A percentile compares a stretch with the other conserved stretches of the same genome.
phyloP scores from a whole-genome alignment of 2,329 filamentous ascomycete genomes.

The Zalaria obscura region DNA sequence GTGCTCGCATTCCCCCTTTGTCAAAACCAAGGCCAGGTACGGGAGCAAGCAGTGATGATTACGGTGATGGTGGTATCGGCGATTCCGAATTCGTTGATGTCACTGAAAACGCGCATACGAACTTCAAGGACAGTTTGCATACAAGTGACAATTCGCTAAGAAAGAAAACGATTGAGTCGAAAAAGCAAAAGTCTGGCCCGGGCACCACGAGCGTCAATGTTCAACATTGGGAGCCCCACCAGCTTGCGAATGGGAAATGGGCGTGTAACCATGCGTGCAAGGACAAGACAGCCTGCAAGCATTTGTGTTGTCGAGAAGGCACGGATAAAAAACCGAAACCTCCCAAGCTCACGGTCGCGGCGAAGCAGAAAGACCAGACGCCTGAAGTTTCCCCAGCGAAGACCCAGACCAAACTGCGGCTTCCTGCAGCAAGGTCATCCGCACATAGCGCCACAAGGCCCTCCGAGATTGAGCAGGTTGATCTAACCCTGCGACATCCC shows the following conservation, averaged over 20 bases:
- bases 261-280: constrained; percentile 59
- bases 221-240: constrained; percentile 25
- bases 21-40: neutral
- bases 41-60: constrained; percentile 23
- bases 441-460: constrained; percentile 7
- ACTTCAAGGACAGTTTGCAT: constrained; percentile 36
- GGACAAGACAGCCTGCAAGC: constrained; percentile 49
- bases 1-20: neutral
- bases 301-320: constrained; percentile 59
- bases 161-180: too few species aligned
- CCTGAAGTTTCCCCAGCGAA: constrained; percentile 5
- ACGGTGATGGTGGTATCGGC: constrained; percentile 37
- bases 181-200: neutral
- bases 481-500: neutral
- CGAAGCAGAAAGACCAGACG: constrained; percentile 14
- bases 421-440: constrained; percentile 10
- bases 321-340: constrained; percentile 47
- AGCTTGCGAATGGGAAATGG: constrained; percentile 58
- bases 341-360: constrained; percentile 23
- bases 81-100: constrained; percentile 37
- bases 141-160: too few species aligned
- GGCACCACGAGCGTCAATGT: too few species aligned
- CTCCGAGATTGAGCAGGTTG: neutral
- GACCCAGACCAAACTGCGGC: constrained; percentile 14
- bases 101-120: constrained; percentile 20